Conservation (phyloP, 164 flowering plant species). For the Nymphaea thermarum region DNA sequence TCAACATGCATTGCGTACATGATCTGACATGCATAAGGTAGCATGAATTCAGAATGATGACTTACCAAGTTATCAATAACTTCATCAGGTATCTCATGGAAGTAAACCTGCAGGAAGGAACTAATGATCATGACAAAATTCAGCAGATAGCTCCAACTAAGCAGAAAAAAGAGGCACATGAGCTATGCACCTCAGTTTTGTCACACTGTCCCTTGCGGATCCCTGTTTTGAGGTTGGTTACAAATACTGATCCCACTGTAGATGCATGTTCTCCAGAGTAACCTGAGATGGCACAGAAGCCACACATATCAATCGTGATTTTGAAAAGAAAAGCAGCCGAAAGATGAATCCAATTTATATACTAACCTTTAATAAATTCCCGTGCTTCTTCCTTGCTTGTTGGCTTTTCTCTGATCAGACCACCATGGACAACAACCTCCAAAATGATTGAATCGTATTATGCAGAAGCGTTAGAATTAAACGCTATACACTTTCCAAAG, state of each 20-base stretch:
- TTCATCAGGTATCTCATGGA: constrained; percentile 84
- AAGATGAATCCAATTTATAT: background rate
- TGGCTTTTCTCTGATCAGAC: constrained; percentile 80
- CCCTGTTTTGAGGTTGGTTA: constrained; percentile 76
- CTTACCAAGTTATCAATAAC: constrained; percentile 67
- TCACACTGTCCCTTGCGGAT: constrained; percentile 66
- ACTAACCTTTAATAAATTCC: constrained; percentile 62
- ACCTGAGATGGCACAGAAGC: constrained; percentile 21
- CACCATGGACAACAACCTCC: constrained; percentile 97
- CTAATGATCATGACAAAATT: background rate
- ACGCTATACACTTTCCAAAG: too few relatives aligned
- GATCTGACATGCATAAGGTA: background rate
- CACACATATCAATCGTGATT: background rate
- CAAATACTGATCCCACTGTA: constrained; percentile 73
- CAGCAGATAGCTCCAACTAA: background rate
- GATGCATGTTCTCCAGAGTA: constrained; percentile 74
- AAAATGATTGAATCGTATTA: constrained; percentile 4
- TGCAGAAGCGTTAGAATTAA: too few relatives aligned
- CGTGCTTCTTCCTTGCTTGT: constrained; percentile 82
- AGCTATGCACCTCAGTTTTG: constrained; percentile 55
- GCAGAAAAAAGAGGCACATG: background rate
- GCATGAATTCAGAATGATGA: background rate
- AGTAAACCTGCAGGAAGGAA: constrained; percentile 50
- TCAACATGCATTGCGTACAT: background rate
- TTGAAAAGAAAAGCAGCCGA: background rate